Percentiles rank a stretch among this genome's conserved stretches.
These are phyloP conservation scores for Silene uniflora DNA, from an alignment of 148 eudicot species.

Conservation along the genomic window DNA sequence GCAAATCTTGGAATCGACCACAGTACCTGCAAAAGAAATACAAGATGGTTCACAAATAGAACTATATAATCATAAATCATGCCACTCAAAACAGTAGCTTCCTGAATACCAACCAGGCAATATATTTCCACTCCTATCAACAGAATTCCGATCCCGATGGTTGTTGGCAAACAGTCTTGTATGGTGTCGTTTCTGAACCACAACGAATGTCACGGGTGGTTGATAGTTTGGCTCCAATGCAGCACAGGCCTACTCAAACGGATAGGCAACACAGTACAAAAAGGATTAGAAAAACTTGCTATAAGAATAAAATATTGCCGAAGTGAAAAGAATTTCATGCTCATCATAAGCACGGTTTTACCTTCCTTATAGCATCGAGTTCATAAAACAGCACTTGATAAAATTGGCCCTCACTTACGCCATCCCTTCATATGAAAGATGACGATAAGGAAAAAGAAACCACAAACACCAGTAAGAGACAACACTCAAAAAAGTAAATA, in stretches of 20 bases:
- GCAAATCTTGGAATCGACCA: slow-evolving; percentile 87
- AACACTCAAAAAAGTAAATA: neutral
- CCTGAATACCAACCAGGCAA: slow-evolving; percentile 49
- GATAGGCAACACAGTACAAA: neutral
- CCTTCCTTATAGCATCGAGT: slow-evolving; percentile 80
- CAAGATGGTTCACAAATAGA: neutral
- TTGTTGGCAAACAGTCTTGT: slow-evolving; percentile 79
- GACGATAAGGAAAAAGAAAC: neutral
- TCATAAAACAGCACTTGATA: slow-evolving; percentile 74
- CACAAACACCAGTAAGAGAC: neutral
- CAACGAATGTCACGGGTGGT: slow-evolving; percentile 88
- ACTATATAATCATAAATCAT: neutral
- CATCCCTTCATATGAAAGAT: slow-evolving; percentile 46
- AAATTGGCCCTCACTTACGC: slow-evolving; percentile 86
- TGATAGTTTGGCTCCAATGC: slow-evolving; percentile 86
- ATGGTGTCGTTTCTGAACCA: slow-evolving; percentile 90
- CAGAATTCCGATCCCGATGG: slow-evolving; percentile 48
- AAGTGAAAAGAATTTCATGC: neutral
- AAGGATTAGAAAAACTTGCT: neutral
- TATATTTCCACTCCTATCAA: slow-evolving; percentile 70
- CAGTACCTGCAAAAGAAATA: slow-evolving; percentile 56
- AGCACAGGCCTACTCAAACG: slow-evolving; percentile 59
- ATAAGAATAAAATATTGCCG: neutral
- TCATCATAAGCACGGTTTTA: slow-evolving; percentile 14
- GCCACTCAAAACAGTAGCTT: neutral